Evolutionary conservation across 1,139 yeast species (phyloP).

Genomic region (Yamadazyma siamensis): DNA sequence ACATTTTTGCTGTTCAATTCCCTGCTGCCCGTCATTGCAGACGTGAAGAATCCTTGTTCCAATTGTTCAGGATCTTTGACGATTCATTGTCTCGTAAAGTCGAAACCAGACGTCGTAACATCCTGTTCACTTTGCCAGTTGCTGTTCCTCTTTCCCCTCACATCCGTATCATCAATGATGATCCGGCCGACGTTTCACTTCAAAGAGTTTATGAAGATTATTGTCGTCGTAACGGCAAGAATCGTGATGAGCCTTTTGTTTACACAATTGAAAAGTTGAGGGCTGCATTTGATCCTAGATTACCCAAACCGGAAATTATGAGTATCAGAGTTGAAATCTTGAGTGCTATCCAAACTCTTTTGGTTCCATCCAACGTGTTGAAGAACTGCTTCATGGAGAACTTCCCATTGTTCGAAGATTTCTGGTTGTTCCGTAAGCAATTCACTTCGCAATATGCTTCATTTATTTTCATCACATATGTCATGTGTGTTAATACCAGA

Average conservation of each 20-base stretch:
- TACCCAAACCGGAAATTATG: constrained; percentile 89
- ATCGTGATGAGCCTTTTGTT: constrained; percentile 87
- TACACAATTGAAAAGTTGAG: constrained; percentile 83
- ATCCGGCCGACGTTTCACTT: constrained; percentile 72
- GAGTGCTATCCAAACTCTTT: constrained; percentile 80
- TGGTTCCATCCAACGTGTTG: constrained; percentile 84
- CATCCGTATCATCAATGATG: constrained; percentile 86
- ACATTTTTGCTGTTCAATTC: constrained; percentile 92
- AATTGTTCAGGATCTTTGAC: constrained; percentile 82
- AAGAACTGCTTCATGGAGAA: constrained; percentile 61
- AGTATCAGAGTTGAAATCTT: constrained; percentile 88
- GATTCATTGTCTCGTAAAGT: constrained; percentile 77
- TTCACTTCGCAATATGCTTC: constrained; percentile 97
- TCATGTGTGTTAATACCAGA: constrained; percentile 92
- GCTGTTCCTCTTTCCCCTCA: constrained; percentile 96
- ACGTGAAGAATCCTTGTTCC: constrained; percentile 92
- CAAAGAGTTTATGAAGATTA: constrained; percentile 86
- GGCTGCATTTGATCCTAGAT: constrained; percentile 88
- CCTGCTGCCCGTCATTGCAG: constrained; percentile 98
- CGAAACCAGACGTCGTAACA: constrained; percentile 81
- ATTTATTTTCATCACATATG: constrained; percentile 85
- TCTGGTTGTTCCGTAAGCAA: constrained; percentile 95
- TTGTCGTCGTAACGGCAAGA: constrained; percentile 70
- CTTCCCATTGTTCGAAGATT: constrained; percentile 82
- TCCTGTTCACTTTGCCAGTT: constrained; percentile 82